Conservation (phyloP, 1,139 yeast genomes). For the Hemisphaericaspora lyxosophila region DNA sequence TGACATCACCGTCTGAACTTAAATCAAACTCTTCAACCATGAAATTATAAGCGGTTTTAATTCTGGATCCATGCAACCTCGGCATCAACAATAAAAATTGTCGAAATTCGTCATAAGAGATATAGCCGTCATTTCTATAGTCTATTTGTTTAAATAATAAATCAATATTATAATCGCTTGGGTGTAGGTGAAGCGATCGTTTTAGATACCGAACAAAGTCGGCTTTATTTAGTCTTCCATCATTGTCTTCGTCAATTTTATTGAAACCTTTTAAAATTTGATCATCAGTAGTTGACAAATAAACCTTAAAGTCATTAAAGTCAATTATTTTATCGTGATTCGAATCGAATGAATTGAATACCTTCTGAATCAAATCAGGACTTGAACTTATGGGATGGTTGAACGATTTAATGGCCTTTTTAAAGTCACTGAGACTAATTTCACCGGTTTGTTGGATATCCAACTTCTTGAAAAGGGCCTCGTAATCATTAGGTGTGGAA, state of each 20-base stretch:
- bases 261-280: constrained; percentile 72
- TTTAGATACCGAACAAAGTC: constrained; percentile 69
- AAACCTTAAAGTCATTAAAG: constrained; percentile 59
- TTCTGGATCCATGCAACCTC: constrained; percentile 63
- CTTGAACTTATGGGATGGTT: constrained; percentile 70
- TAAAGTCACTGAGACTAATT: constrained; percentile 55
- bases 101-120: constrained; percentile 84
- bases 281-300: constrained; percentile 60
- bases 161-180: constrained; percentile 56
- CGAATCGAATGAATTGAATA: constrained; percentile 58
- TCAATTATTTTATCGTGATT: constrained; percentile 59
- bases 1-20: constrained; percentile 89
- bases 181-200: constrained; percentile 49
- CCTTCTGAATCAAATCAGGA: constrained; percentile 55
- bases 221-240: constrained; percentile 64
- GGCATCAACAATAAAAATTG: constrained; percentile 83
- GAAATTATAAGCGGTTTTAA: constrained; percentile 77
- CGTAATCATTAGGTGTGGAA: constrained; percentile 25
- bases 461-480: constrained; percentile 42
- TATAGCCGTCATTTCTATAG: constrained; percentile 60
- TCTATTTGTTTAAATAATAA: constrained; percentile 63
- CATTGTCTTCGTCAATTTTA: constrained; percentile 70
- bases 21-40: constrained; percentile 79
- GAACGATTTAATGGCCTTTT: constrained; percentile 49
- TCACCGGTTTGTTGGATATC: constrained; percentile 57